These are phyloP conservation scores for Nemania sp. DNA, from an alignment of 2,329 filamentous ascomycete species.

Conservation along the genomic window DNA sequence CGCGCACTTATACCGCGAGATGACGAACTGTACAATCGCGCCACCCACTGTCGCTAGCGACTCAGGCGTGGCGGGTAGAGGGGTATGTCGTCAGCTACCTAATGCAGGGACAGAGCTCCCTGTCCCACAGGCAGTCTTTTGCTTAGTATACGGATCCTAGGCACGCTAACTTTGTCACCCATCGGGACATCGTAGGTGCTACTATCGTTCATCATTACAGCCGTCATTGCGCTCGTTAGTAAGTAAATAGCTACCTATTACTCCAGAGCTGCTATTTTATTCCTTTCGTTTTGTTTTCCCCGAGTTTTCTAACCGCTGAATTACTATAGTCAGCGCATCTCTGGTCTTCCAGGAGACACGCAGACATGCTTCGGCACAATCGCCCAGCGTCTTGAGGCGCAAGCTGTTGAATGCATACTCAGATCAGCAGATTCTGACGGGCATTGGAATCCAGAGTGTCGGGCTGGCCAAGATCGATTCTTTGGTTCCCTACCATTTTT, in stretches of 20 bases:
- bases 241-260: too few relatives aligned
- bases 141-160: not conserved
- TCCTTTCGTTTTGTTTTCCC: too few relatives aligned
- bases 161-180: conserved; percentile 19
- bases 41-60: conserved; percentile 57
- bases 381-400: conserved; percentile 66
- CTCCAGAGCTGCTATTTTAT: not conserved
- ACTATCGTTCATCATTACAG: conserved; percentile 75
- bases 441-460: conserved; percentile 75
- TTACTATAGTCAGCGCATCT: conserved; percentile 58
- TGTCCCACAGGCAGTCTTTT: not conserved
- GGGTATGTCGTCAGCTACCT: conserved; percentile 54
- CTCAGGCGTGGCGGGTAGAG: conserved; percentile 64
- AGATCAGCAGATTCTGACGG: conserved; percentile 76
- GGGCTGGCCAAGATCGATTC: conserved; percentile 69
- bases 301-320: conserved; percentile 14
- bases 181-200: conserved; percentile 59
- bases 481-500: conserved; percentile 76
- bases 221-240: conserved; percentile 64
- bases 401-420: conserved; percentile 74
- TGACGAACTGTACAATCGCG: conserved; percentile 55
- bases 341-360: conserved; percentile 67
- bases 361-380: conserved; percentile 46
- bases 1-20: not conserved
- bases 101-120: conserved; percentile 34